A percentile compares a stretch with the other conserved stretches of the same genome.
Evolutionary conservation across 768 basidiomycete genomes (phyloP).

Genomic region (Amanita brunnescens): DNA sequence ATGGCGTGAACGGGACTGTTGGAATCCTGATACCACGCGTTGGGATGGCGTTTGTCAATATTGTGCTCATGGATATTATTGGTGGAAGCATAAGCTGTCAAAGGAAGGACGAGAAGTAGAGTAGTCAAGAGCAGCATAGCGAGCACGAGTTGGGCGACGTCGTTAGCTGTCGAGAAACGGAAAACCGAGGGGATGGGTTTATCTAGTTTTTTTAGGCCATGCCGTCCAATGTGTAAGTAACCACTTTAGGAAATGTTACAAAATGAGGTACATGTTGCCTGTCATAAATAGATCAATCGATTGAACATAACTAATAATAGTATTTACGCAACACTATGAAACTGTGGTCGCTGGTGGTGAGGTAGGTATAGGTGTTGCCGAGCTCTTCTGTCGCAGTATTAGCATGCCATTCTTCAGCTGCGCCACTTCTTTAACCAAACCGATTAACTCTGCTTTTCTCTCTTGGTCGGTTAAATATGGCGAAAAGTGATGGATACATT

Average conservation of each 20-base stretch:
- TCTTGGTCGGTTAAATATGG: slow-evolving; percentile 61
- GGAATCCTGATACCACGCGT: slow-evolving; percentile 51
- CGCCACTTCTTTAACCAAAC: slow-evolving; percentile 73
- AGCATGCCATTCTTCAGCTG: slow-evolving; percentile 59
- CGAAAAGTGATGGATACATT: slow-evolving; percentile 75
- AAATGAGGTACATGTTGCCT: neutral
- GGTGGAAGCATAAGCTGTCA: slow-evolving; percentile 12
- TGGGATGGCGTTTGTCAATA: slow-evolving; percentile 24
- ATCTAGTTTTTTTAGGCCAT: no score
- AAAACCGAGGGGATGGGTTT: neutral
- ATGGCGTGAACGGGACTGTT: slow-evolving; percentile 54
- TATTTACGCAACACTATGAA: neutral
- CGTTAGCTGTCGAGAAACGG: no score
- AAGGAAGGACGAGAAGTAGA: slow-evolving; percentile 9
- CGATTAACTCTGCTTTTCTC: slow-evolving; percentile 70
- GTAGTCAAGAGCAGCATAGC: slow-evolving; percentile 16
- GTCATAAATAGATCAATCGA: no score
- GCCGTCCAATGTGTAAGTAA: neutral
- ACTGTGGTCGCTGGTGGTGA: slow-evolving; percentile 8
- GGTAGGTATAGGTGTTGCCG: slow-evolving; percentile 28
- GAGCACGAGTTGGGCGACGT: slow-evolving; percentile 10
- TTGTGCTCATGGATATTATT: slow-evolving; percentile 16
- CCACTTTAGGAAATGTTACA: neutral
- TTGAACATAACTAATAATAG: neutral
- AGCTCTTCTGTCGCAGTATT: slow-evolving; percentile 37